Conservation (phyloP, 495 filamentous ascomycete genomes). For the Neurospora sp. region DNA sequence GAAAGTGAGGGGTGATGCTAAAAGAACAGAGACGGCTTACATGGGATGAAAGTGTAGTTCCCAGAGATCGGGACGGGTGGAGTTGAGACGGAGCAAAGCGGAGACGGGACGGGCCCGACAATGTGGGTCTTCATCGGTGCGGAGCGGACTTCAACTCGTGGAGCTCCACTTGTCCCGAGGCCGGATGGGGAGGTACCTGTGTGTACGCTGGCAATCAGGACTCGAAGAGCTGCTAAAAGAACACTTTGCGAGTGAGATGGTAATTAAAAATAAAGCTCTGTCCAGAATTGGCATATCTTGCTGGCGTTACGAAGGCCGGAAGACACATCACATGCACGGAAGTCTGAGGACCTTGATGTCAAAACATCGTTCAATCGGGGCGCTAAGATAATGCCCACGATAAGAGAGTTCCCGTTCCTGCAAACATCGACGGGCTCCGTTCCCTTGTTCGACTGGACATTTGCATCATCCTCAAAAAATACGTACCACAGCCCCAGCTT, state of each 20-base stretch:
- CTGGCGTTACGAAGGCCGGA: background rate
- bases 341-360: background rate
- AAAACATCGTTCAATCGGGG: background rate
- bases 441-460: background rate
- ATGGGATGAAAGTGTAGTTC: background rate
- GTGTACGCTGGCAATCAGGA: background rate
- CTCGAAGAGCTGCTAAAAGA: background rate
- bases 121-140: background rate
- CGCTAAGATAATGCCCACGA: background rate
- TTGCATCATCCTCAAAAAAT: background rate
- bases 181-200: background rate
- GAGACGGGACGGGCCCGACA: background rate
- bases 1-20: background rate
- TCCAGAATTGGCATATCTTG: background rate
- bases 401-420: background rate
- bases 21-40: background rate
- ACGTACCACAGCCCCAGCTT: background rate
- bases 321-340: background rate
- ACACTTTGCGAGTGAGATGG: too few species aligned
- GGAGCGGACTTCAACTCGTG: background rate
- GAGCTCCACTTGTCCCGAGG: background rate
- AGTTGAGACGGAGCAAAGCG: background rate
- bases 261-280: background rate
- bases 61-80: background rate
- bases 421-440: background rate